Conservation (phyloP, 495 filamentous ascomycete species). For the Neurospora tetraspora region DNA sequence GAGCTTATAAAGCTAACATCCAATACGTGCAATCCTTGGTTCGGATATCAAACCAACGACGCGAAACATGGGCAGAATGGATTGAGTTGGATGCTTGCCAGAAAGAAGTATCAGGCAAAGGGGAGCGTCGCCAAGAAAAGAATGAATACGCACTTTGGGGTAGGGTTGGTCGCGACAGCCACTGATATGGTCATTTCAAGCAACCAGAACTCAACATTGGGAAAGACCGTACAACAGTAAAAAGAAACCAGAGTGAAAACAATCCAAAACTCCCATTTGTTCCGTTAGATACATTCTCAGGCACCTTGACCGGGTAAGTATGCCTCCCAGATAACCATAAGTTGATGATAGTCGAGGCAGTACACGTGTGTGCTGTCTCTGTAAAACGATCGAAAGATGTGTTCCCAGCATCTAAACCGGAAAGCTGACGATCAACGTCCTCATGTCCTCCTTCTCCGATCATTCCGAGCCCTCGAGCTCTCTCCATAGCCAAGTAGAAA, state of each 20-base stretch:
- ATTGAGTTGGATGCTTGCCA: neutral
- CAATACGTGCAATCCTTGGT: neutral
- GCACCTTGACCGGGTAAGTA: neutral
- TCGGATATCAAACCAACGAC: neutral
- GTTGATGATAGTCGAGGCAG: neutral
- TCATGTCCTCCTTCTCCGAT: neutral
- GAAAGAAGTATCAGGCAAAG: neutral
- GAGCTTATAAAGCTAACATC: too few relatives aligned
- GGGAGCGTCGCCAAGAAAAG: too few relatives aligned
- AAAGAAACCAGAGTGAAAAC: neutral
- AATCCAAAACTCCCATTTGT: constrained; percentile 1
- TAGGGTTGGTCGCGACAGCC: neutral
- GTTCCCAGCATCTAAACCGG: neutral
- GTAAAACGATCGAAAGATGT: neutral
- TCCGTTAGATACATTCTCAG: constrained; percentile 9
- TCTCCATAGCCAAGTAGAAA: neutral
- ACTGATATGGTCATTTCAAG: neutral
- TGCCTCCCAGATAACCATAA: neutral
- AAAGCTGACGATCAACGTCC: constrained; percentile 3
- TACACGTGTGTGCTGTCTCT: neutral
- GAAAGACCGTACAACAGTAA: neutral
- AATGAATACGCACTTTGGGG: neutral
- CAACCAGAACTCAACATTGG: neutral
- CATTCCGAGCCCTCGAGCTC: neutral
- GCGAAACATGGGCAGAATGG: neutral